Evolutionary conservation across 169 alveolate genomes (phyloP), one percentile per base, ranked within the genome.

Genomic region (Plasmodium billcollinsi): DNA sequence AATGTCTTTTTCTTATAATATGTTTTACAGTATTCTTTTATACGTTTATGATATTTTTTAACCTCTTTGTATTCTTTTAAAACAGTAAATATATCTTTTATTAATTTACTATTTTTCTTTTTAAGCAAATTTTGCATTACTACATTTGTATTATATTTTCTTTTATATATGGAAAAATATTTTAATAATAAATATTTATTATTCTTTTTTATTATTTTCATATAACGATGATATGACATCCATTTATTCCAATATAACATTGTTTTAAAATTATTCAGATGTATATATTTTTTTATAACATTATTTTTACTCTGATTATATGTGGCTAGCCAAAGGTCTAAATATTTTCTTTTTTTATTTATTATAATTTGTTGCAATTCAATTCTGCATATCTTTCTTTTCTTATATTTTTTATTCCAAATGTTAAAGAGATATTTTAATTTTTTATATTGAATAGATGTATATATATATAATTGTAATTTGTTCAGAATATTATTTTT

Each of bases 391-490:
- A 20, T 63, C 12, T 49, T 76, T 50, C 58, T 63, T n/a, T 49
- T 76, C 6, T 56, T 49, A 56, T 26, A 63, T 11, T 49, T 76
- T 6, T 12, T 18, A 24, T 43, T 21, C 89, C 89, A 76, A 1
- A 14, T 21, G 1, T 12, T 49, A 58, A 76, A 76, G 21, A 49
- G 45, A 9, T 65, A 14, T 39, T 49, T 62, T 59, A 76, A 24
- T 50, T 52, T 43, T 54, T 18, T 76, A 18, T 47, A 76, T 21
- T 70, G 89, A 0, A 76, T 29, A 7, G 89, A 76, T 8, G 67
- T 50, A 49, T 56, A 62, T n/a, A 76, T 76, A 56, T 76, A 58
- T 8, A 76, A 3, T 70, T 76, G 89, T 58, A 76, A 14, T 56
- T 65, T 76, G 3, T 54, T 29, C 8, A 76, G 26, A 29, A 69